phyloP scores from a whole-genome alignment of 2,329 filamentous ascomycete species.

The Clonostachys rosea region DNA sequence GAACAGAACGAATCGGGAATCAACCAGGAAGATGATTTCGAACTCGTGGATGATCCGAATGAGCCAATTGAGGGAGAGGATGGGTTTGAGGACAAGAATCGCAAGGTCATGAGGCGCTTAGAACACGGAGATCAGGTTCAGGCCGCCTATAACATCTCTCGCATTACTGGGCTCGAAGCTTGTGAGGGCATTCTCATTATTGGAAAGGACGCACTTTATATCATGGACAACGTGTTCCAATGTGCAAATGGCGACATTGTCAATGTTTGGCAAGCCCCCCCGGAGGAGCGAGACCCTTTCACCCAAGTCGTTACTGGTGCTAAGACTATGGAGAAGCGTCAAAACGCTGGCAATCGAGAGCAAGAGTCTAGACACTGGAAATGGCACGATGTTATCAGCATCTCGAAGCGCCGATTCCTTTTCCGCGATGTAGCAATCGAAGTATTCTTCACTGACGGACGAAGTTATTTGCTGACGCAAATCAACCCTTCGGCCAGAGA shows the following conservation, averaged over 20 bases:
- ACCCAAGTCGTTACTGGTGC: conserved; percentile 82
- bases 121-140: conserved; percentile 89
- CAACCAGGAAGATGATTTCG: conserved; percentile 79
- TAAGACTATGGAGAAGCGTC: conserved; percentile 56
- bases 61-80: conserved; percentile 68
- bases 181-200: conserved; percentile 91
- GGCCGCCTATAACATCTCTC: conserved; percentile 90
- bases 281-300: conserved; percentile 91
- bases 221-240: conserved; percentile 96
- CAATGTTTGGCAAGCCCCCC: conserved; percentile 88
- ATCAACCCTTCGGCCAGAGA: conserved; percentile 71
- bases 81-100: conserved; percentile 93
- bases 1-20: background rate
- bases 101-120: conserved; percentile 93
- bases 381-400: conserved; percentile 90
- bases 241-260: conserved; percentile 94
- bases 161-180: conserved; percentile 88
- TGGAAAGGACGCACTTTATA: conserved; percentile 86
- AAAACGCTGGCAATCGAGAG: conserved; percentile 50
- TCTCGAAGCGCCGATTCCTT: conserved; percentile 91
- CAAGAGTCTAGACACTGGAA: conserved; percentile 88
- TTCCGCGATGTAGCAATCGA: conserved; percentile 97
- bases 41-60: conserved; percentile 90
- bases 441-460: conserved; percentile 93
- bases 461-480: conserved; percentile 88